phyloP scores from a whole-genome alignment of 2,329 filamentous ascomycete genomes.

The Mycosphaerella arachidis region DNA sequence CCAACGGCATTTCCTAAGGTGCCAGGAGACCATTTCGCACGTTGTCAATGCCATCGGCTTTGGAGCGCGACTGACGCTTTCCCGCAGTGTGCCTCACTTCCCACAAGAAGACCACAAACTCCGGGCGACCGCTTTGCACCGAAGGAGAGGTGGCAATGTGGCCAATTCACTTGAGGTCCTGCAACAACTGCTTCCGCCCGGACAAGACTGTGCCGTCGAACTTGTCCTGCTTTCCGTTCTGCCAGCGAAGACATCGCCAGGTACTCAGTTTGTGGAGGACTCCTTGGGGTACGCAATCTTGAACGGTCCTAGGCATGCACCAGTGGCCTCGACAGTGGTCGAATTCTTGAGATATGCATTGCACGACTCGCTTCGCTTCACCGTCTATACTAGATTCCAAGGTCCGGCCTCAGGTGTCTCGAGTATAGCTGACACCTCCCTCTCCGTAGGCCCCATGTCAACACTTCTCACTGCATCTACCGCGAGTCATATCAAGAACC shows the following conservation, averaged over 20 bases:
- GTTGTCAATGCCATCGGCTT: neutral
- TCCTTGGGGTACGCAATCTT: neutral
- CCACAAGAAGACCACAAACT: constrained; percentile 13
- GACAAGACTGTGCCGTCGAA: neutral
- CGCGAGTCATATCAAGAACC: constrained; percentile 5
- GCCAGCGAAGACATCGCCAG: neutral
- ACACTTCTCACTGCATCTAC: constrained; percentile 4
- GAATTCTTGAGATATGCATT: too few relatives aligned
- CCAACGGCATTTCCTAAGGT: too few relatives aligned
- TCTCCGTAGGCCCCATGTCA: neutral
- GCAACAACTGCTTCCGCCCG: constrained; percentile 2
- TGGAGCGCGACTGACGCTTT: neutral
- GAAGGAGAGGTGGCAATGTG: constrained; percentile 10
- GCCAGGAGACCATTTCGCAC: too few relatives aligned
- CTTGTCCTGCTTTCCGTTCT: constrained; percentile 5
- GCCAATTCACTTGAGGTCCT: constrained; percentile 12
- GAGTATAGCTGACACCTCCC: too few relatives aligned
- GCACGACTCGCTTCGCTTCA: too few relatives aligned
- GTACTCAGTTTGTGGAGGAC: neutral
- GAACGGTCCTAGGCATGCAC: neutral
- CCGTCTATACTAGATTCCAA: too few relatives aligned
- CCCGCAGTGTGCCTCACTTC: constrained; percentile 5
- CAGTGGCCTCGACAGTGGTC: too few relatives aligned
- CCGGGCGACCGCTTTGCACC: constrained; percentile 1
- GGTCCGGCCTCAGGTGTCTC: too few relatives aligned